Evolutionary conservation across 2,329 filamentous ascomycete genomes (phyloP), one percentile per base, ranked within the genome.

Genomic region (Fusarium sp.): DNA sequence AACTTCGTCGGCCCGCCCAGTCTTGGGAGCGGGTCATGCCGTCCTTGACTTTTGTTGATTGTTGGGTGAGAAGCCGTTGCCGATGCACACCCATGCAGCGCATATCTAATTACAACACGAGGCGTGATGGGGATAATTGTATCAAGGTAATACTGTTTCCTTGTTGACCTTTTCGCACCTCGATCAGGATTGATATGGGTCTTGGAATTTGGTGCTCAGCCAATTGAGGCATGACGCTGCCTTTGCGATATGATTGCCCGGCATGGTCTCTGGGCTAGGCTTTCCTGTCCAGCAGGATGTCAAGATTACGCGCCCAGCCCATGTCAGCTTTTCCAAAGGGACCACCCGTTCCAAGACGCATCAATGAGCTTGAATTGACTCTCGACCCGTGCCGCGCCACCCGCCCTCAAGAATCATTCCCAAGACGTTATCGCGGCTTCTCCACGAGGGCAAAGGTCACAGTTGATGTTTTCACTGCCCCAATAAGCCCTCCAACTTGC

Each of bases 241-340:
- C 77, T 78, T 79, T 81, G 78, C 74, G 78, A 76, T 84, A 81
- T 79, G 79, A 86, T 86, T 86, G 84, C 82, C 80, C 80, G 75
- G 81, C 78, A 73, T 74, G 75, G 75, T 73, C 79, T 77, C 78
- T 79, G 79, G 80, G 79, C 79, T 79, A 76, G 76, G 73, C 72
- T 77, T 74, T 66, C 73, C 79, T 77, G 79, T 80, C 85, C 84
- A 86, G 78, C 82, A 79, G 80, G 78, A 81, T 81, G 79, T 80
- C 80, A 81, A 79, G 77, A 80, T 84, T 88, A 88, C 82, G 85
- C 86, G 86, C 86, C 85, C 73, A 73, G 71, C 71, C 78, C 72
- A 80, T 82, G 71, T 69, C 71, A 71, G 57, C 59, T 63, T 63
- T 54, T 59, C 50, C 38, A 54, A 64, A 60, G 63, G 56, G 59